These are phyloP conservation scores for Chalciporus sphaerocephalus DNA, from an alignment of 768 basidiomycete species.

Conservation along the genomic window DNA sequence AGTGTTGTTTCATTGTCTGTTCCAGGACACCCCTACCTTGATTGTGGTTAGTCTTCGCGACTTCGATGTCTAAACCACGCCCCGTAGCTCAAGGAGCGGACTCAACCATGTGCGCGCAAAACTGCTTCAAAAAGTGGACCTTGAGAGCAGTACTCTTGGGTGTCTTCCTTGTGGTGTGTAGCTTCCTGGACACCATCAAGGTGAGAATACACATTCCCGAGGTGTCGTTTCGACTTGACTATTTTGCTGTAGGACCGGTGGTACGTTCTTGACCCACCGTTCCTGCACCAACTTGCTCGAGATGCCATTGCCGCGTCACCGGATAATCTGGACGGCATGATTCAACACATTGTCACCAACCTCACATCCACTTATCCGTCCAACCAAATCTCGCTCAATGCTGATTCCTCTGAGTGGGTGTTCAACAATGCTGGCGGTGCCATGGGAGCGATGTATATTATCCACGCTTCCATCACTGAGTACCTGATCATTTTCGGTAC, in stretches of 20 bases:
- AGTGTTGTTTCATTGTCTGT: background rate
- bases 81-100: background rate
- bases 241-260: constrained; percentile 58
- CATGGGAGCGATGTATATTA: constrained; percentile 97
- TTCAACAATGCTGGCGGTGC: constrained; percentile 97
- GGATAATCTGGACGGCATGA: constrained; percentile 66
- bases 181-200: constrained; percentile 62
- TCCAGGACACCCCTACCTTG: background rate
- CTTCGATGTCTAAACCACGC: constrained; percentile 17
- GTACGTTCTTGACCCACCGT: constrained; percentile 78
- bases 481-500: constrained; percentile 96
- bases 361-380: constrained; percentile 75
- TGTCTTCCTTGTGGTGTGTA: constrained; percentile 34
- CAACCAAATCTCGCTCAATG: constrained; percentile 45
- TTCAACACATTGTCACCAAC: constrained; percentile 76
- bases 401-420: constrained; percentile 79
- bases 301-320: constrained; percentile 65
- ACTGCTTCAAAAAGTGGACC: constrained; percentile 32
- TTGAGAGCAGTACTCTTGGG: constrained; percentile 24
- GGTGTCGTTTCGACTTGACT: background rate
- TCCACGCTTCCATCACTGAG: constrained; percentile 95
- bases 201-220: constrained; percentile 31
- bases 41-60: background rate
- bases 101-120: background rate
- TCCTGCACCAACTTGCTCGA: constrained; percentile 68